Evolutionary conservation across 768 basidiomycete genomes (phyloP).

Genomic region (Kwoniella sp.): DNA sequence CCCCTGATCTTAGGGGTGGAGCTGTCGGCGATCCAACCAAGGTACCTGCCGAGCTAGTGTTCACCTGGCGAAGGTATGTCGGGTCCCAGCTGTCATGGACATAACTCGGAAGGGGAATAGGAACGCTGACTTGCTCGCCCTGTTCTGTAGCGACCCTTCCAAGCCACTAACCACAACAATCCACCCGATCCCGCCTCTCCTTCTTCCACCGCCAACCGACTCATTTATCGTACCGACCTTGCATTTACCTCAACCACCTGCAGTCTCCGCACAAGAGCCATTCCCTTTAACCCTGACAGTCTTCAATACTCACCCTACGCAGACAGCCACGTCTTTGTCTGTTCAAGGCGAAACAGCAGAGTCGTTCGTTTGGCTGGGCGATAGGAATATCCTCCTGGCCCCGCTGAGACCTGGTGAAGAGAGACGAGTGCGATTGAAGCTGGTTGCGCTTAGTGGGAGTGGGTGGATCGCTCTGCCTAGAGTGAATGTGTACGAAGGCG

Average conservation of each 20-base stretch:
- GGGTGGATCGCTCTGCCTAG: constrained; percentile 44
- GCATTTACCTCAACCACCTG: constrained; percentile 60
- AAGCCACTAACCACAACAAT: constrained; percentile 58
- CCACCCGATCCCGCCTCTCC: constrained; percentile 66
- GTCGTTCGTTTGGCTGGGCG: constrained; percentile 78
- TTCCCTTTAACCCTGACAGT: constrained; percentile 57
- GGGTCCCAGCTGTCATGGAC: not conserved
- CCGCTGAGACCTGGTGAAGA: constrained; percentile 67
- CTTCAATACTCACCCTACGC: constrained; percentile 68
- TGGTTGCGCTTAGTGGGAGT: constrained; percentile 39
- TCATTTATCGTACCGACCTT: constrained; percentile 68
- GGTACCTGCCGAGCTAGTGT: constrained; percentile 24
- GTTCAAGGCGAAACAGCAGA: constrained; percentile 74
- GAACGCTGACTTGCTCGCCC: not conserved
- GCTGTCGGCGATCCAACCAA: constrained; percentile 7
- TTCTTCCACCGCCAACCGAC: constrained; percentile 62
- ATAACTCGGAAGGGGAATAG: not conserved
- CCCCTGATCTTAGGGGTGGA: constrained; percentile 2
- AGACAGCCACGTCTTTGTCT: constrained; percentile 68
- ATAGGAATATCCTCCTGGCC: constrained; percentile 68
- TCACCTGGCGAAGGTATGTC: constrained; percentile 43
- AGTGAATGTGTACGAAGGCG: constrained; percentile 35
- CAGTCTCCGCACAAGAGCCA: constrained; percentile 60
- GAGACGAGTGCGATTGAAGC: constrained; percentile 27
- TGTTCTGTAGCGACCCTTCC: constrained; percentile 13